Percentiles rank a stretch among this genome's conserved stretches.
Evolutionary conservation across 2,329 filamentous ascomycete species (phyloP).

Genomic region (Stagonosporopsis rhizophila): DNA sequence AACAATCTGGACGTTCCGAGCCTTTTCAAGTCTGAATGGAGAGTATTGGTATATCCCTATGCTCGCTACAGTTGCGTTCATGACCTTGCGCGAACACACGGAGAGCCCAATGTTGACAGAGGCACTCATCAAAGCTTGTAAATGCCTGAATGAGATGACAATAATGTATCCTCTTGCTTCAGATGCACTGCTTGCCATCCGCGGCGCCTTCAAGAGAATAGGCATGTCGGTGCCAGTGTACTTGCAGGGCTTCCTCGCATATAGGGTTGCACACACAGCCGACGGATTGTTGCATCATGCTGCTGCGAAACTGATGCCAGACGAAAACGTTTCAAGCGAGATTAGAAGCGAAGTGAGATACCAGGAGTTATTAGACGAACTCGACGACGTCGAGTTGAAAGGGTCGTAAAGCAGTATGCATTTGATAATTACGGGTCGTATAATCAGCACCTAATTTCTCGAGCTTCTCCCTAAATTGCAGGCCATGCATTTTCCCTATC

Average conservation of each 20-base stretch:
- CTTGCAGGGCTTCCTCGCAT: neutral
- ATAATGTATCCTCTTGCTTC: neutral
- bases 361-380: neutral
- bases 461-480: neutral
- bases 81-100: neutral
- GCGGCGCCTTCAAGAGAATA: neutral
- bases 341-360: neutral
- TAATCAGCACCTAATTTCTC: neutral
- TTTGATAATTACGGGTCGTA: neutral
- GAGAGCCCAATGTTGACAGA: neutral
- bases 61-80: neutral
- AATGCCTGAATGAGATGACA: neutral
- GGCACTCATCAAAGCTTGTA: conserved; percentile 1
- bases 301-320: neutral
- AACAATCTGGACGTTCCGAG: neutral
- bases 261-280: neutral
- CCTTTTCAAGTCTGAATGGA: neutral
- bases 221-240: neutral
- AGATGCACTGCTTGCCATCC: neutral
- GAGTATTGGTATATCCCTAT: neutral
- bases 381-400: neutral
- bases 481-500: too few relatives aligned
- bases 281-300: conserved; percentile 1
- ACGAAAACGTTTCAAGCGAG: neutral
- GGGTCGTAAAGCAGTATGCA: neutral